phyloP scores from a whole-genome alignment of 371 early-diverging fungal species.

The Paraphysoderma sedebokerense region DNA sequence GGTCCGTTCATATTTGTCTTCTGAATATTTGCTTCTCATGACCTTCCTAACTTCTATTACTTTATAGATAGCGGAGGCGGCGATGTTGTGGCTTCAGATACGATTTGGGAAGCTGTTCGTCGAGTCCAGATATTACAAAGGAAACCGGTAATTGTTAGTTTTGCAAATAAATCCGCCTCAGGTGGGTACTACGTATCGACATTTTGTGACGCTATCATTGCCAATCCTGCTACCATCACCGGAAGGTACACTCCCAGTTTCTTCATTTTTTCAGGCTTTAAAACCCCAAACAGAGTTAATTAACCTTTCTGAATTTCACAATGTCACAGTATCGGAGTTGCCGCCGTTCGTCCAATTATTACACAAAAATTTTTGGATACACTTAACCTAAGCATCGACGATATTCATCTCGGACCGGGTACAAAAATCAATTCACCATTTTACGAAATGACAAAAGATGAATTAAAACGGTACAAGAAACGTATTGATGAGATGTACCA shows the following conservation, averaged over 20 bases:
- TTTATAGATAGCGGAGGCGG: slow-evolving; percentile 42
- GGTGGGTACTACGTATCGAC: slow-evolving; percentile 37
- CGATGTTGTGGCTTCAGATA: slow-evolving; percentile 34
- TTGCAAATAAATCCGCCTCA: slow-evolving; percentile 33
- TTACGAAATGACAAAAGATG: slow-evolving; percentile 19
- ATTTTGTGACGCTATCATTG: slow-evolving; percentile 25
- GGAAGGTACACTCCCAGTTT: no score
- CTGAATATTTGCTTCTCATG: no score
- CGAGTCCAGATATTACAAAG: slow-evolving; percentile 18
- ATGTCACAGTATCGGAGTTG: slow-evolving; percentile 46
- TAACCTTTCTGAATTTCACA: no score
- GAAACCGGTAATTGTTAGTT: slow-evolving; percentile 38
- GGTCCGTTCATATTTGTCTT: no score
- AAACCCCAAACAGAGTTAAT: no score
- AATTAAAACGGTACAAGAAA: slow-evolving; percentile 18
- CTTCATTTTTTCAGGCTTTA: no score
- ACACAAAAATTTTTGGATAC: slow-evolving; percentile 24
- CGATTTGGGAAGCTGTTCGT: slow-evolving; percentile 30
- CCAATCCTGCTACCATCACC: slow-evolving; percentile 36
- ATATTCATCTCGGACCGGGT: slow-evolving; percentile 19
- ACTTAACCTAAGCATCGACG: slow-evolving; percentile 30
- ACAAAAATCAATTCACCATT: slow-evolving; percentile 21
- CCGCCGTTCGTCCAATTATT: slow-evolving; percentile 22
- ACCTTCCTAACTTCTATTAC: no score
- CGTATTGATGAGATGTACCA: slow-evolving; percentile 23